These are phyloP conservation scores for Euphrasia arctica DNA, from an alignment of 305 asterid genomes.

Conservation along the genomic window DNA sequence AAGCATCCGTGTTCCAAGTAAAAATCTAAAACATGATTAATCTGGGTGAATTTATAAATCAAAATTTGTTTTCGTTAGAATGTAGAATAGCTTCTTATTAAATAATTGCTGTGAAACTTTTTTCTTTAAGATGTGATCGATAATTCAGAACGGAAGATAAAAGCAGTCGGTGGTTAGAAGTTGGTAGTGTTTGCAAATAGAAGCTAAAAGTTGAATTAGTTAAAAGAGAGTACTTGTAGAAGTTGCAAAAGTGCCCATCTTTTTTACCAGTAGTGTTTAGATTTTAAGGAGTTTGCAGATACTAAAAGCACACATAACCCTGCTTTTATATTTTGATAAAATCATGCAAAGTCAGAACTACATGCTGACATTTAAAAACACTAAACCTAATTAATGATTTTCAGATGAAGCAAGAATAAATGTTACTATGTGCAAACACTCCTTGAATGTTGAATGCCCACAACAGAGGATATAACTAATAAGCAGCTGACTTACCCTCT, in stretches of 20 bases:
- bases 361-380: too few relatives aligned
- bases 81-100: background rate
- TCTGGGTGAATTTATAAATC: background rate
- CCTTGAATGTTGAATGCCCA: background rate
- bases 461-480: background rate
- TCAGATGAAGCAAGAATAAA: background rate
- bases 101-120: background rate
- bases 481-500: constrained; percentile 56
- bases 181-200: background rate
- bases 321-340: background rate
- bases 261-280: background rate
- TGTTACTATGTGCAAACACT: background rate
- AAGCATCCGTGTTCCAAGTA: constrained; percentile 95
- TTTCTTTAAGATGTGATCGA: background rate
- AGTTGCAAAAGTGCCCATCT: background rate
- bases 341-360: too few relatives aligned
- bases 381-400: background rate
- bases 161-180: background rate
- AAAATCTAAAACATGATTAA: constrained; percentile 48
- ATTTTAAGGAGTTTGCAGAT: too few relatives aligned
- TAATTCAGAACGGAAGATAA: background rate
- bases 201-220: background rate
- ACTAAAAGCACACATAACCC: background rate
- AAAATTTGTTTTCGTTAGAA: background rate
- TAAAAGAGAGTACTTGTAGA: background rate